Base-by-base conservation (phyloP, 2,329 filamentous ascomycete species). In the Scolecobasidium constrictum region DNA sequence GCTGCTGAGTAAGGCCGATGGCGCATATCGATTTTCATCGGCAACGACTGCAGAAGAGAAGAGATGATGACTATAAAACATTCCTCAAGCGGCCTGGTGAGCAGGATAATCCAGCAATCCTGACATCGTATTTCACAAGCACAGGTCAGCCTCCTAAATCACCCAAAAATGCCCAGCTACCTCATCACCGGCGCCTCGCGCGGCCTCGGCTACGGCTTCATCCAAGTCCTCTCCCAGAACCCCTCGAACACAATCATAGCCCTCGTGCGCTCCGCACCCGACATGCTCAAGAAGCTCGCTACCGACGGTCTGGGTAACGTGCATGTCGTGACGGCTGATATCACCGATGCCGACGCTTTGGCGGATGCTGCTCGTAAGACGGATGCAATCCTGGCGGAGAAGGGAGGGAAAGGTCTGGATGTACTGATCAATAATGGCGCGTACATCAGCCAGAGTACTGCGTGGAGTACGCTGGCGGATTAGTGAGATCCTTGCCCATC, bases 271-370 rank as follows among this genome's bases (percentile, higher is more conserved):
- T 51, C 55, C 49, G 52, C 49, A 17, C 11, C 41, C 3, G 46
- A 48, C 1, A 52, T 49, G 2, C 38, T 51, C n/a, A 43, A 43
- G 4, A 46, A 47, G 3, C 44, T 56, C 2, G 34, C 44, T 9
- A 49, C 47, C 19, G 53, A 55, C 21, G 38, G 38, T 37, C 44
- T 49, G 34, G 43, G 38, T 31, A 73, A 74, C 38, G 54, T 75
- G 37, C 61, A 65, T 44, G 57, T 74, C 46, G 18, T 75, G 16
- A 47, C 66, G 16, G 71, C 54, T 13, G 68, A 75, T 44, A 49
- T 74, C 26, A 17, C 55, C 7, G 55, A 66, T 46, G 56, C 61
- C 38, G 52, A 55, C 3, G 52, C 58, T 2, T 53, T 73, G 12
- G 59, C 68, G 55, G 22, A 35, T 38, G 54, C 52, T 22, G 52